phyloP scores from a whole-genome alignment of 1,284 basidiomycete species.

The Retiboletus flavoniger region DNA sequence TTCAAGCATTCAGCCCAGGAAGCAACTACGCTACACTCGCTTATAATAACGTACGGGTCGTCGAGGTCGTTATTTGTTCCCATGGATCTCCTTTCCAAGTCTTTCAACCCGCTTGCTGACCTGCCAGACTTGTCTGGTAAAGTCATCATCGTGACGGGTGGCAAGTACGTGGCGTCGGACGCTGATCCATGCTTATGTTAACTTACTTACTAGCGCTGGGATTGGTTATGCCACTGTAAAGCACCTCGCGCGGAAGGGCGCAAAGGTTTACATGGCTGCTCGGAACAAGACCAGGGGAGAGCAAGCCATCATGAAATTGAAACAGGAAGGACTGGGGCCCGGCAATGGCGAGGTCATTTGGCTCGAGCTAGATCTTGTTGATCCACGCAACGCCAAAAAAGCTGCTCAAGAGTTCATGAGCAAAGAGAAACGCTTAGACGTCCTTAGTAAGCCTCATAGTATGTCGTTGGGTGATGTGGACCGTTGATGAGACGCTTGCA shows the following conservation, averaged over 20 bases:
- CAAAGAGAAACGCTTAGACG: constrained; percentile 50
- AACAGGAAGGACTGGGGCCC: constrained; percentile 36
- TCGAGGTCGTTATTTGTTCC: background rate
- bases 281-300: constrained; percentile 40
- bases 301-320: constrained; percentile 40
- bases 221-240: constrained; percentile 48
- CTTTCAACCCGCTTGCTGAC: constrained; percentile 25
- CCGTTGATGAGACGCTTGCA: background rate
- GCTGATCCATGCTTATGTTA: background rate
- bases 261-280: constrained; percentile 48
- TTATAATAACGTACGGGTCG: background rate
- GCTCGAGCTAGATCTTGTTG: constrained; percentile 46
- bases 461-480: background rate
- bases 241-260: constrained; percentile 42
- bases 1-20: too few species aligned
- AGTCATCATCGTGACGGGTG: constrained; percentile 44
- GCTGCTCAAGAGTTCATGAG: constrained; percentile 47
- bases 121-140: constrained; percentile 35
- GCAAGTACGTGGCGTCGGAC: constrained; percentile 33
- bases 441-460: constrained; percentile 44
- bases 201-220: constrained; percentile 35
- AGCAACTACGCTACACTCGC: too few species aligned
- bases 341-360: constrained; percentile 44
- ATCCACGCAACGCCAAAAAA: constrained; percentile 42
- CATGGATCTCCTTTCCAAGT: constrained; percentile 25